Conservation (phyloP, 2,329 filamentous ascomycete species). For the Pseudogymnoascus sp. region DNA sequence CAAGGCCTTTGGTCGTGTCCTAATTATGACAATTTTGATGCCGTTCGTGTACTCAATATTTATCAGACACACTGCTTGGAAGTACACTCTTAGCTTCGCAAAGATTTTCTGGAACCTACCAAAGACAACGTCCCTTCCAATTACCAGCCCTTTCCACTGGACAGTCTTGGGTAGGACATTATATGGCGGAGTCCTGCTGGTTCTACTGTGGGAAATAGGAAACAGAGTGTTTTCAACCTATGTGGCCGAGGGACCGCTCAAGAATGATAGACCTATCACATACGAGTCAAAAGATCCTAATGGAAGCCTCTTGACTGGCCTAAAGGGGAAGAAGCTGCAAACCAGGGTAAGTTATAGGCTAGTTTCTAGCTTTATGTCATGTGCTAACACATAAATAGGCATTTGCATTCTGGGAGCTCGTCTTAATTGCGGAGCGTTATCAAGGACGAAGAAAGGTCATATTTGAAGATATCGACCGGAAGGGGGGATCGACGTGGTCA, state of each 20-base stretch:
- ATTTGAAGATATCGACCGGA: constrained; percentile 79
- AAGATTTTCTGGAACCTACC: constrained; percentile 69
- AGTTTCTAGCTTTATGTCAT: neutral
- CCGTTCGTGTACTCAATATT: constrained; percentile 53
- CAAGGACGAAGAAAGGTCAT: constrained; percentile 70
- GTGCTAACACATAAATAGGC: constrained; percentile 37
- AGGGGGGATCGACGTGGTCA: constrained; percentile 70
- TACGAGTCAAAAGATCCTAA: constrained; percentile 84
- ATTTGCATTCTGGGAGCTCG: constrained; percentile 88
- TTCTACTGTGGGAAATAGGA: constrained; percentile 65
- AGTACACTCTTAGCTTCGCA: constrained; percentile 59
- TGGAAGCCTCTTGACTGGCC: constrained; percentile 73
- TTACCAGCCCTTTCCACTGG: constrained; percentile 47
- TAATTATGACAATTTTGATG: constrained; percentile 35
- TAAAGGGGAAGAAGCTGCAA: constrained; percentile 74
- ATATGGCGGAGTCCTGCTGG: constrained; percentile 56
- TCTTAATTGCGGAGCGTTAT: constrained; percentile 67
- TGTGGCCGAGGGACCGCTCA: constrained; percentile 71
- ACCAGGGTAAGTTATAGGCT: constrained; percentile 48
- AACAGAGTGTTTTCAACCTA: constrained; percentile 75
- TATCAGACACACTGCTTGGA: constrained; percentile 58
- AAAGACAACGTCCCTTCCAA: constrained; percentile 55
- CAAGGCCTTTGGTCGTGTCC: constrained; percentile 25
- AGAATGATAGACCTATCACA: constrained; percentile 76
- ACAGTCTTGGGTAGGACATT: constrained; percentile 48